These are phyloP conservation scores for Paracoccidioides brasiliensis DNA, from an alignment of 2,329 filamentous ascomycete genomes.

Conservation along the genomic window DNA sequence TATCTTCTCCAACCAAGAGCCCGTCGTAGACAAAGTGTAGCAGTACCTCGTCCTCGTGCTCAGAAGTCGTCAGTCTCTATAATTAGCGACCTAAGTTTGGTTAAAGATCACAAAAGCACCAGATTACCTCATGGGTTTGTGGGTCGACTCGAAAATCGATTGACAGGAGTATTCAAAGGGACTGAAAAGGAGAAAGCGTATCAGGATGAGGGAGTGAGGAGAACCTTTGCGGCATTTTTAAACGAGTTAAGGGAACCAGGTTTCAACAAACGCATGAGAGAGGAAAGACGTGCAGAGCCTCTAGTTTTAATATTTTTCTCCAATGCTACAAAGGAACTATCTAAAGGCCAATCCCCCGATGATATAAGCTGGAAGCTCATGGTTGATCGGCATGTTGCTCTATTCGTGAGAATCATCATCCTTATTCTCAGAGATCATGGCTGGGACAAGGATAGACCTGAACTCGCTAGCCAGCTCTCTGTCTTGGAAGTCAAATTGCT, in stretches of 20 bases:
- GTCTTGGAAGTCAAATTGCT: slow-evolving; percentile 88
- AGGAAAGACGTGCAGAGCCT: slow-evolving; percentile 84
- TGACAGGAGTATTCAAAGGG: slow-evolving; percentile 68
- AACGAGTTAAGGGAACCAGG: slow-evolving; percentile 81
- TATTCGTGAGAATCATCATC: slow-evolving; percentile 80
- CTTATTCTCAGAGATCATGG: slow-evolving; percentile 71
- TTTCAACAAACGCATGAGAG: slow-evolving; percentile 84
- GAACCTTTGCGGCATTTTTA: slow-evolving; percentile 88
- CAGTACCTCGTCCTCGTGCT: slow-evolving; percentile 48
- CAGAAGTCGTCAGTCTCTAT: slow-evolving; percentile 61
- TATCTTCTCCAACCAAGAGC: slow-evolving; percentile 85
- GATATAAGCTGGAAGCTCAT: slow-evolving; percentile 86
- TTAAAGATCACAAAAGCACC: slow-evolving; percentile 55
- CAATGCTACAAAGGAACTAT: slow-evolving; percentile 78
- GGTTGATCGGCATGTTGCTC: slow-evolving; percentile 84
- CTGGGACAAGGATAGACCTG: slow-evolving; percentile 71
- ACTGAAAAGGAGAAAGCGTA: slow-evolving; percentile 77
- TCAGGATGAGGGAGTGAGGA: slow-evolving; percentile 78
- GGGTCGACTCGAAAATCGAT: slow-evolving; percentile 58
- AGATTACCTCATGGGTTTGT: slow-evolving; percentile 61
- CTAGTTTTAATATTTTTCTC: slow-evolving; percentile 94
- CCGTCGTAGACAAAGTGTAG: slow-evolving; percentile 75
- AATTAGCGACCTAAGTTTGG: slow-evolving; percentile 69
- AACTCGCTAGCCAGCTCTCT: slow-evolving; percentile 64
- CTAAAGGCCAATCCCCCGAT: slow-evolving; percentile 59